Conservation (phyloP, 2,329 filamentous ascomycete genomes). For the Xylaria polymorpha region DNA sequence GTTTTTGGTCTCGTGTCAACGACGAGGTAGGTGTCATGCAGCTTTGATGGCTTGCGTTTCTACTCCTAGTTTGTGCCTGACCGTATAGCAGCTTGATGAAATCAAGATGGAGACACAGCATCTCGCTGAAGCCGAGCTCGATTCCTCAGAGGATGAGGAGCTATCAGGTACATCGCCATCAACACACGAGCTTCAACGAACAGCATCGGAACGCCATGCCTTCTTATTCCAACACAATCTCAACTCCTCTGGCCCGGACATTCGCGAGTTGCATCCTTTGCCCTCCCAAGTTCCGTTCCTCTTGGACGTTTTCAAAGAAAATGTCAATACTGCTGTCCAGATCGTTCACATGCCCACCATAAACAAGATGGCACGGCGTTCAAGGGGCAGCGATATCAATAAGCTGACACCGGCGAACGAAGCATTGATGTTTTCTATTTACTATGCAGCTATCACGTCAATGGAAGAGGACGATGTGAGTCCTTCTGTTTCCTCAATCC, state of each 20-base stretch:
- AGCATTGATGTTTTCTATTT: conserved; percentile 67
- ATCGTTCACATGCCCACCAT: conserved; percentile 61
- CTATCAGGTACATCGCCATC: conserved; percentile 47
- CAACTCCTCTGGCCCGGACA: conserved; percentile 45
- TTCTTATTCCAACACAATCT: conserved; percentile 64
- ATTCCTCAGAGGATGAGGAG: conserved; percentile 55
- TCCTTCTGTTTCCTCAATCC: conserved; percentile 9
- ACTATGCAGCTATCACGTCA: conserved; percentile 65
- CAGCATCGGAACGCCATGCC: conserved; percentile 59
- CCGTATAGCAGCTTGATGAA: conserved; percentile 54
- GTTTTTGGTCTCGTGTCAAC: conserved; percentile 67
- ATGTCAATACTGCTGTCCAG: conserved; percentile 60
- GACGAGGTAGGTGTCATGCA: conserved; percentile 59
- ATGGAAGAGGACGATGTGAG: conserved; percentile 69
- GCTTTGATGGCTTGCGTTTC: background rate
- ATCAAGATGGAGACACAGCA: conserved; percentile 56
- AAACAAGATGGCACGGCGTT: conserved; percentile 52
- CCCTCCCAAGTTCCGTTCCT: conserved; percentile 67
- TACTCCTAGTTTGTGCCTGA: conserved; percentile 38
- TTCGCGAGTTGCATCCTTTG: conserved; percentile 60
- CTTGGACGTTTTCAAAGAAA: conserved; percentile 62
- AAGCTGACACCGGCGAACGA: conserved; percentile 58
- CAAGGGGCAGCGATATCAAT: conserved; percentile 49
- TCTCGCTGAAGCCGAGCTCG: conserved; percentile 51
- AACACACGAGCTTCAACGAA: conserved; percentile 55